Conservation (phyloP, 192 early-diverging fungal genomes). For the Coemansia sp. region DNA sequence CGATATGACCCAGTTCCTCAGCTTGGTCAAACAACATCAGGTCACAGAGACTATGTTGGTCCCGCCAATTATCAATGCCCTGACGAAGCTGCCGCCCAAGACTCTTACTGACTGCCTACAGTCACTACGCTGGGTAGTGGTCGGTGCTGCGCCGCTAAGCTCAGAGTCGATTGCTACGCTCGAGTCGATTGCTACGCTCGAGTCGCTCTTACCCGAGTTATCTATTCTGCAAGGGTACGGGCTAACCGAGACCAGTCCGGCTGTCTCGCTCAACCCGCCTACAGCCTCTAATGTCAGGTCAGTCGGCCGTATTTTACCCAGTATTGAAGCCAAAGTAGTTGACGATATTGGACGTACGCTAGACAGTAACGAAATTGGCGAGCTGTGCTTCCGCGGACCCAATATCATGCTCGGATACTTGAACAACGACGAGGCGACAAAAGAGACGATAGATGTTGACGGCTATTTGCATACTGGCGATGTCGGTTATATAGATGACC, state of each 20-base stretch:
- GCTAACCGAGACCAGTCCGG: constrained; percentile 56
- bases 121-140: constrained; percentile 62
- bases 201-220: constrained; percentile 56
- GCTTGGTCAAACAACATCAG: constrained; percentile 63
- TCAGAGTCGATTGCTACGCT: constrained; percentile 30
- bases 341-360: constrained; percentile 67
- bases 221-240: constrained; percentile 59
- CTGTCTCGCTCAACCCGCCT: neutral
- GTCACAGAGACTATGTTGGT: constrained; percentile 65
- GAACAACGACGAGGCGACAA: constrained; percentile 75
- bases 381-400: constrained; percentile 79
- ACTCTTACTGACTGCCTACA: constrained; percentile 67
- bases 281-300: constrained; percentile 14
- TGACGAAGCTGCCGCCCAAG: constrained; percentile 70
- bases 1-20: constrained; percentile 63
- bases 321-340: constrained; percentile 72
- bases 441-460: constrained; percentile 66
- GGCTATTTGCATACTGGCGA: constrained; percentile 86
- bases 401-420: constrained; percentile 86
- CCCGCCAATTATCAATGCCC: constrained; percentile 65
- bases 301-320: constrained; percentile 68
- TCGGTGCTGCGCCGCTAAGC: constrained; percentile 69
- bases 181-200: too few species aligned
- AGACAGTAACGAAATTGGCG: constrained; percentile 65
- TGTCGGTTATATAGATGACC: constrained; percentile 65